A percentile compares a stretch with the other conserved stretches of the same genome.
Evolutionary conservation across 75 land plant species (phyloP).

Genomic region (Chamaecyparis obtusa): DNA sequence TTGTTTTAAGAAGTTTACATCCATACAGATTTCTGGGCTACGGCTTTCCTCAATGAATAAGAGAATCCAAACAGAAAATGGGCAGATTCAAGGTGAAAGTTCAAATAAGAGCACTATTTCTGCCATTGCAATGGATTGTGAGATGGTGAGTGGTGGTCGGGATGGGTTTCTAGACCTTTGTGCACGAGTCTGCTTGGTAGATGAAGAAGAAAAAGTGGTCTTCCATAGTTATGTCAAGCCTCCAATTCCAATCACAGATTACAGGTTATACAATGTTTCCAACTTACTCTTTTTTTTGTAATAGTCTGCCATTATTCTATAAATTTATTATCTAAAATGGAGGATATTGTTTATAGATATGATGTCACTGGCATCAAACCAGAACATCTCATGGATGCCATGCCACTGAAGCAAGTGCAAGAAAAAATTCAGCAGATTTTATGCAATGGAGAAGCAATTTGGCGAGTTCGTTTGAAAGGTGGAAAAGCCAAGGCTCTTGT

Average conservation of each 20-base stretch:
- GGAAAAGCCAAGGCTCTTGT: conserved; percentile 58
- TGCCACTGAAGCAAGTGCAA: conserved; percentile 53
- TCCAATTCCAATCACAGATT: conserved; percentile 19
- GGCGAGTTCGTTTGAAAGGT: conserved; percentile 21
- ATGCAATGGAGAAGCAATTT: conserved; percentile 46
- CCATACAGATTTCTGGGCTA: no score
- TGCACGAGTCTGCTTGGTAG: no score
- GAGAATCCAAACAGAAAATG: no score
- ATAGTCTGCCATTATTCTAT: not conserved
- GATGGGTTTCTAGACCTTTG: no score
- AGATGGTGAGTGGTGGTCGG: no score
- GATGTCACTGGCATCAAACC: conserved; percentile 38
- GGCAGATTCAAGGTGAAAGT: no score
- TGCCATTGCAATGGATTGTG: no score
- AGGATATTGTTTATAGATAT: not conserved
- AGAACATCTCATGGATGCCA: conserved; percentile 51
- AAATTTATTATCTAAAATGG: not conserved
- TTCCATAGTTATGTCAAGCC: no score
- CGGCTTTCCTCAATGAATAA: no score
- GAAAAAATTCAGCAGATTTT: conserved; percentile 24
- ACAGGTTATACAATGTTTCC: conserved; percentile 36
- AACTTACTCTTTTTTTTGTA: not conserved
- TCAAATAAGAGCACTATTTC: no score
- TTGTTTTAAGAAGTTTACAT: no score
- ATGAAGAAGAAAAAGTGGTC: no score